A percentile compares a stretch with the other conserved stretches of the same genome.
Evolutionary conservation across 148 eudicot genomes (phyloP).

Genomic region (Fallopia convolvulus): DNA sequence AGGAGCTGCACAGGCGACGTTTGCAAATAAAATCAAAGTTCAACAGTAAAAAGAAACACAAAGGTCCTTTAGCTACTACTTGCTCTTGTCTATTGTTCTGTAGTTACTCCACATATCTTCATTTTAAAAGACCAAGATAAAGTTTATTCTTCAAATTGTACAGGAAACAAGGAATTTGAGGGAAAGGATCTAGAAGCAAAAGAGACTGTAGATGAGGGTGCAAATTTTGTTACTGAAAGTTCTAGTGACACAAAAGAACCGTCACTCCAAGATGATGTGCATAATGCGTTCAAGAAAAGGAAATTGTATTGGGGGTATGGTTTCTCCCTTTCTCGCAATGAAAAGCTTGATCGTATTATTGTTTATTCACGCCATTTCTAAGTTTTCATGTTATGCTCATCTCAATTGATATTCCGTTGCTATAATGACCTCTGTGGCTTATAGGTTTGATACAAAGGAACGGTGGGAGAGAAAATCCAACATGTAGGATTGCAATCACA

Average conservation of each 20-base stretch:
- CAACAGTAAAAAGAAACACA: neutral
- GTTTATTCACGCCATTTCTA: neutral
- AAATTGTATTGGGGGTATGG: constrained; percentile 11
- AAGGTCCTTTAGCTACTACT: neutral
- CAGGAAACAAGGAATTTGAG: constrained; percentile 1
- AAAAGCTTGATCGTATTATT: neutral
- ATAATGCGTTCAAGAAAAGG: constrained; percentile 5
- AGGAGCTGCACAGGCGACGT: constrained; percentile 13
- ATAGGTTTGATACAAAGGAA: constrained; percentile 10
- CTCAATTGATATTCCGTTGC: neutral
- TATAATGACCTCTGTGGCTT: neutral
- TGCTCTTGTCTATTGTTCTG: too few relatives aligned
- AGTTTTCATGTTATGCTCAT: neutral
- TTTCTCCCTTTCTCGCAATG: neutral
- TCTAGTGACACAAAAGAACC: neutral
- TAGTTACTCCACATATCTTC: neutral
- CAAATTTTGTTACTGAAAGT: neutral
- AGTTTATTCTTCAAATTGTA: neutral
- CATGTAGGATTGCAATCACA: constrained; percentile 6
- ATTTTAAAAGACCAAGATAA: neutral
- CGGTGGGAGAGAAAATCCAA: constrained; percentile 13
- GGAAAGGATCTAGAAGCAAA: neutral
- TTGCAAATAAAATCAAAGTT: constrained; percentile 9
- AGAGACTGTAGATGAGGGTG: neutral
- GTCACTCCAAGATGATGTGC: constrained; percentile 5